Evolutionary conservation across 2,329 filamentous ascomycete genomes (phyloP).

Genomic region (Colletotrichum cordylinicola): DNA sequence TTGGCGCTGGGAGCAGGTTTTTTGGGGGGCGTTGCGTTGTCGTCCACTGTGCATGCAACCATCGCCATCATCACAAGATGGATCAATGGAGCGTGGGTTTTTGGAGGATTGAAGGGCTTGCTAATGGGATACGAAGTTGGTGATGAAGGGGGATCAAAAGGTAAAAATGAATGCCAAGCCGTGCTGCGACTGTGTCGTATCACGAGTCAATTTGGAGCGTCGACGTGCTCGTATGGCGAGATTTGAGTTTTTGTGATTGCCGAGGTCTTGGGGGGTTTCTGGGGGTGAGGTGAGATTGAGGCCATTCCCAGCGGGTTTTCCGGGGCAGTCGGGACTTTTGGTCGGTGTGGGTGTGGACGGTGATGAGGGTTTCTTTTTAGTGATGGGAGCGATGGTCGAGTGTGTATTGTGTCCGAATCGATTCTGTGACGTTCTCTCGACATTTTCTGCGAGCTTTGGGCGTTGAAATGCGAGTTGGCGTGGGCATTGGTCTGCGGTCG

Average conservation of each 20-base stretch:
- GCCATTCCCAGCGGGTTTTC: constrained; percentile 12
- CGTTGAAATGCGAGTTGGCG: not conserved
- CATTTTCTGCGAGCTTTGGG: not conserved
- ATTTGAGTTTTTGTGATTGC: not conserved
- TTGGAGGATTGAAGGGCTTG: not conserved
- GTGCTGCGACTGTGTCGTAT: not conserved
- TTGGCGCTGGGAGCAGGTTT: not conserved
- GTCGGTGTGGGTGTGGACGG: not conserved
- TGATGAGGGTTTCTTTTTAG: not conserved
- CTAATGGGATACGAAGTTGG: not conserved
- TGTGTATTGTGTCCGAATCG: not conserved
- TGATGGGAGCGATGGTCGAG: not conserved
- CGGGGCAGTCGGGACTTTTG: not conserved
- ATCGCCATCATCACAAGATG: not conserved
- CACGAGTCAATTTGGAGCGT: not conserved
- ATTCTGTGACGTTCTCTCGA: not conserved
- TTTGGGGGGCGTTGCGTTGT: not conserved
- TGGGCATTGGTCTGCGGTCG: not conserved
- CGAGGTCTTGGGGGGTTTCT: not conserved
- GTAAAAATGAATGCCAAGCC: not conserved
- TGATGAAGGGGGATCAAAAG: not conserved
- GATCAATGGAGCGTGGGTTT: not conserved
- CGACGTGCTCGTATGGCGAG: not conserved
- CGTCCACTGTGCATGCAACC: not conserved
- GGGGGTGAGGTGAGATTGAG: not conserved